These are phyloP conservation scores for Miscanthus lutarioriparius DNA, from an alignment of 176 grass and related monocot species.

Conservation along the genomic window DNA sequence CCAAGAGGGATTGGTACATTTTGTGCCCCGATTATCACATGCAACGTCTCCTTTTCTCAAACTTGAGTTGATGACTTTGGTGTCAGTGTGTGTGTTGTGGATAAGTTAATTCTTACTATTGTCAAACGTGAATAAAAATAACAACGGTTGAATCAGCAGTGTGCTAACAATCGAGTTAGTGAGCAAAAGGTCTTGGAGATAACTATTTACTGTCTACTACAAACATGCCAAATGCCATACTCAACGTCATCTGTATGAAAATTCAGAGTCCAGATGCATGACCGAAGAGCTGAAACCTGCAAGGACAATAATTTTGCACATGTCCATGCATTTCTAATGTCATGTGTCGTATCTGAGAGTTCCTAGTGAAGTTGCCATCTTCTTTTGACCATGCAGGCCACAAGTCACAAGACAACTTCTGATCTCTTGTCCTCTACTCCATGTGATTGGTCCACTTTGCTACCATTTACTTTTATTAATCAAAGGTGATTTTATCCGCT, in stretches of 20 bases:
- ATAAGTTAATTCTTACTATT: not conserved
- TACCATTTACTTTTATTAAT: slow-evolving; percentile 25
- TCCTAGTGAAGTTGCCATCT: slow-evolving; percentile 46
- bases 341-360: slow-evolving; percentile 37
- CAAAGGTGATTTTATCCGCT: slow-evolving; percentile 27
- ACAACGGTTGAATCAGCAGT: no score
- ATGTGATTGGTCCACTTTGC: slow-evolving; percentile 30
- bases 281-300: not conserved
- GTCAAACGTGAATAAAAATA: no score
- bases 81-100: not conserved
- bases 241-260: not conserved
- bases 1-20: not conserved
- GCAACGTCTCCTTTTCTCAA: not conserved
- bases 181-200: not conserved
- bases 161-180: no score
- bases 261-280: not conserved
- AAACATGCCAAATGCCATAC: not conserved
- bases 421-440: slow-evolving; percentile 34
- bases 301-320: not conserved
- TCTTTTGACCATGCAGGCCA: slow-evolving; percentile 28
- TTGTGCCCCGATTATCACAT: not conserved
- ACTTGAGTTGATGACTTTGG: not conserved
- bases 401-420: slow-evolving; percentile 33
- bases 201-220: not conserved
- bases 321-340: slow-evolving; percentile 15